Base-by-base conservation (phyloP, 2,329 filamentous ascomycete species). In the Fusarium nisikadoi region DNA sequence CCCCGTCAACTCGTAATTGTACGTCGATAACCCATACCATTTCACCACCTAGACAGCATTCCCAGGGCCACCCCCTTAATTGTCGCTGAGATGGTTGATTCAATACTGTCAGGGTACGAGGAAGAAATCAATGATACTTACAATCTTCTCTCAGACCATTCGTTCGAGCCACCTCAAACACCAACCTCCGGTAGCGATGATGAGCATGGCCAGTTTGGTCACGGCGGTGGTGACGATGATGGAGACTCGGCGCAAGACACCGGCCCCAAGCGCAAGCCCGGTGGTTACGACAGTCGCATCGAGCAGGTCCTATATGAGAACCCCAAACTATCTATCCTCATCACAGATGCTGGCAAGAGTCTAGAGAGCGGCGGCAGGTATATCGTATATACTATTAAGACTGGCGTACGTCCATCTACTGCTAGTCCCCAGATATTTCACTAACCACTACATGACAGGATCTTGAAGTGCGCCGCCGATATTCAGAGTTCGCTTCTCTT, bases 291-390 rank as follows among this genome's bases (percentile, higher is more conserved):
- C 79, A 98, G 95, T 80, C 92, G 96, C 57, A 95, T 99, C 74
- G 95, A 99, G 84, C 96, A 99, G 86, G 95, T 98, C 66, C 90
- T 99, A 50, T 97, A 97, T 80, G 96, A 99, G 83, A 94, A 97
- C 73, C 95, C 94, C 1, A 92, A 95, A 61, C 88, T 97, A 75
- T 91, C 94, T 67, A 97, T 99, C 73, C 82, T 97, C 67, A 99
- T 99, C 76, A 95, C 93, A 3, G 93, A 97, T 79, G 96, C 97
- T 7, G 96, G 96, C 65, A 99, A 99, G 88, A 98, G 95, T 82
- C 84, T 91, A 70, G 95, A 98, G 81, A 95, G 93, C 74, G 94
- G 94, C 61, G 94, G 95, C 20, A 92, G 94, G 83, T 98, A 94
- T 79, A 99, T 99, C 77, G 95, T 97, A 39, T 99, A 99, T 83